Evolutionary conservation across 345 rosid species (phyloP).

Genomic region (Garcia nutans): DNA sequence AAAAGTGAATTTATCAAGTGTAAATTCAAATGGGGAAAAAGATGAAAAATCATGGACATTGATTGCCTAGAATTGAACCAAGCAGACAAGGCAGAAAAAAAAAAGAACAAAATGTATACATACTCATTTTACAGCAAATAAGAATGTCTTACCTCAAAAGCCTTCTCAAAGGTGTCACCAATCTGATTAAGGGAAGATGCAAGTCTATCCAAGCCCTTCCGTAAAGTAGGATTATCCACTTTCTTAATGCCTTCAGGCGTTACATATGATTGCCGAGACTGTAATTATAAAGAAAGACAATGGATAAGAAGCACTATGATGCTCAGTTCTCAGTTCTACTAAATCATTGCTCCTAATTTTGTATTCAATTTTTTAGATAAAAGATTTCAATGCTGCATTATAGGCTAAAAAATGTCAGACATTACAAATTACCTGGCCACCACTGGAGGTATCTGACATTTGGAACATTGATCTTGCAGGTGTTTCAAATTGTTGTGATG

Average conservation of each 20-base stretch:
- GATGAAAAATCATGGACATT: background rate
- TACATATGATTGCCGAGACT: constrained; percentile 30
- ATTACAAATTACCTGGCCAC: constrained; percentile 41
- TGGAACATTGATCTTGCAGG: constrained; percentile 36
- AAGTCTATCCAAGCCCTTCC: constrained; percentile 73
- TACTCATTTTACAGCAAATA: background rate
- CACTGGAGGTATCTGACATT: constrained; percentile 39
- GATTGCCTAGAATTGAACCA: background rate
- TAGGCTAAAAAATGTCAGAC: background rate
- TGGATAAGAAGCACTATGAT: background rate
- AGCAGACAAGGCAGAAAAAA: background rate
- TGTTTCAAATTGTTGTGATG: constrained; percentile 29
- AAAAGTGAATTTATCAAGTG: background rate
- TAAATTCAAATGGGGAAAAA: background rate
- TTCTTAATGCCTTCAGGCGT: constrained; percentile 45
- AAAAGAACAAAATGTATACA: background rate
- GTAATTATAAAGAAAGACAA: background rate
- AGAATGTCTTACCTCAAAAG: constrained; percentile 53
- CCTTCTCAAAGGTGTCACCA: constrained; percentile 88
- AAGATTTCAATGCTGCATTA: background rate
- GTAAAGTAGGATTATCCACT: constrained; percentile 62
- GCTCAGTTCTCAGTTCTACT: background rate
- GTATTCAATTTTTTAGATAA: background rate
- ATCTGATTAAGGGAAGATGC: constrained; percentile 76
- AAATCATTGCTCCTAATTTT: background rate